Conservation (phyloP, 352 stramenopile genomes). For the Pythium vanterpoolii region DNA sequence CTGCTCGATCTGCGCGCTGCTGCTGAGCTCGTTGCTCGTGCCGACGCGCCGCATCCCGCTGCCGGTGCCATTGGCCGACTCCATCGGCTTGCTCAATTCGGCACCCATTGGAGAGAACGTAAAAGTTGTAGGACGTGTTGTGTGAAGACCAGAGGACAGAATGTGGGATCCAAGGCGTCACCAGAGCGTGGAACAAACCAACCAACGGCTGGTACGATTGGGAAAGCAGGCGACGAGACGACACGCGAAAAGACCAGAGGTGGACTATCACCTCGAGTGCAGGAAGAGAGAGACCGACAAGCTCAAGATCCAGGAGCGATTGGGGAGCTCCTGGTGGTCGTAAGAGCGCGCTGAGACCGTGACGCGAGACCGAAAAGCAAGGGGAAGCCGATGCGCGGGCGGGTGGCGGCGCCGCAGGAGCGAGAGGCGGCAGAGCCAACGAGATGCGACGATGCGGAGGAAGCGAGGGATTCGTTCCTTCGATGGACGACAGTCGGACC, state of each 20-base stretch:
- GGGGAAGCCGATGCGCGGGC: neutral
- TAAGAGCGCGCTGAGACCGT: constrained; percentile 6
- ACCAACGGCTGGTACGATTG: neutral
- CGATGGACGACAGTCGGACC: constrained; percentile 22
- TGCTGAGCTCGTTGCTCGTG: constrained; percentile 61
- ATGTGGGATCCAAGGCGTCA: no score
- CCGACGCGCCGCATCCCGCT: constrained; percentile 60
- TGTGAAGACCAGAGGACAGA: no score
- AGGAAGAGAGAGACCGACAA: neutral
- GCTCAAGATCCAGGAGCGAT: neutral
- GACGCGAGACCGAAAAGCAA: neutral
- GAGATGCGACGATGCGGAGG: neutral
- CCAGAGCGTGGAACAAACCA: neutral
- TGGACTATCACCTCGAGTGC: no score
- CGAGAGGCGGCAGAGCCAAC: neutral
- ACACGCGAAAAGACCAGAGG: no score
- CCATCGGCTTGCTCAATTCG: constrained; percentile 54
- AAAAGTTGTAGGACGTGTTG: no score
- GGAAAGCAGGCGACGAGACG: neutral
- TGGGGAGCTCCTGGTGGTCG: neutral
- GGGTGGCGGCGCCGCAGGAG: neutral
- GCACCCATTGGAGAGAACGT: constrained; percentile 50
- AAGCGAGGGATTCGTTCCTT: constrained; percentile 3
- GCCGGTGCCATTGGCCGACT: constrained; percentile 19
- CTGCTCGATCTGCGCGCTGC: constrained; percentile 25